Evolutionary conservation across 352 stramenopile species (phyloP).

Genomic region (Aphanomyces invadans): DNA sequence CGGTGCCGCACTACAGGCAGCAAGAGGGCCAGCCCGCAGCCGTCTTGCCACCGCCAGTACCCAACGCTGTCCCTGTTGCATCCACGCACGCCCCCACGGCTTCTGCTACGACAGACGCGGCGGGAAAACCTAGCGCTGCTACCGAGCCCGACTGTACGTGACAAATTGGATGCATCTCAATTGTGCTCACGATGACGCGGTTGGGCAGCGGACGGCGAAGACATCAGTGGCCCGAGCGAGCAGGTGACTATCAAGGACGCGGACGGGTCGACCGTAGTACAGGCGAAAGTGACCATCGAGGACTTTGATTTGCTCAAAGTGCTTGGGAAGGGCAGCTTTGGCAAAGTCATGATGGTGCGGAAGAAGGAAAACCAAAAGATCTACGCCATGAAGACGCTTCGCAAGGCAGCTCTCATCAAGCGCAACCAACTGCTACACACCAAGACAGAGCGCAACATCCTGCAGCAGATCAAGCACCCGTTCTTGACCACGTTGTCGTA

Average conservation of each 20-base stretch:
- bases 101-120: not conserved
- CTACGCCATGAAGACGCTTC: slow-evolving; percentile 94
- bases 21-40: slow-evolving; percentile 22
- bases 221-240: slow-evolving; percentile 71
- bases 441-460: slow-evolving; percentile 89
- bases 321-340: slow-evolving; percentile 92
- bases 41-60: slow-evolving; percentile 49
- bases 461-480: slow-evolving; percentile 90
- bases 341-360: slow-evolving; percentile 94
- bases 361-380: slow-evolving; percentile 92
- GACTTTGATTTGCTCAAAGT: slow-evolving; percentile 92
- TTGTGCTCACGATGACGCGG: too few species aligned
- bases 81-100: not conserved
- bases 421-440: slow-evolving; percentile 92
- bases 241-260: slow-evolving; percentile 79
- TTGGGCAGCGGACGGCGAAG: slow-evolving; percentile 63
- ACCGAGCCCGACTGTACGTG: slow-evolving; percentile 21
- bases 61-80: slow-evolving; percentile 35
- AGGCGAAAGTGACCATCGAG: slow-evolving; percentile 83
- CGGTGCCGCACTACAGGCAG: slow-evolving; percentile 21
- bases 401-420: slow-evolving; percentile 89
- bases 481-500: slow-evolving; percentile 85
- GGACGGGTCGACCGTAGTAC: slow-evolving; percentile 42
- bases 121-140: not conserved
- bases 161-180: too few species aligned